Percentiles rank a stretch among this genome's conserved stretches.
These are phyloP conservation scores for Sambucus nigra DNA, from an alignment of 129 eudicot genomes.

Conservation along the genomic window DNA sequence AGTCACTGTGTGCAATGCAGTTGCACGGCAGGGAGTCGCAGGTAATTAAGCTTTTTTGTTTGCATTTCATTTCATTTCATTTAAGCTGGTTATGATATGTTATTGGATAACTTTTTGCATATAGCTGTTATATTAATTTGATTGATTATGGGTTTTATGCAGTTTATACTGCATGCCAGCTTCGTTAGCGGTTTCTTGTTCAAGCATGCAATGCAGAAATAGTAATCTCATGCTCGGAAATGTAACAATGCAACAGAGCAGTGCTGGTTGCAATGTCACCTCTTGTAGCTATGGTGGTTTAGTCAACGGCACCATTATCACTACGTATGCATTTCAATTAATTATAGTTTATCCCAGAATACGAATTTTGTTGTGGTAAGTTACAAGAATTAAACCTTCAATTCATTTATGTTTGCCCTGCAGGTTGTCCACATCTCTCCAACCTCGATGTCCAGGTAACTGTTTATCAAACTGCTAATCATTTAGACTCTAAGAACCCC, in stretches of 20 bases:
- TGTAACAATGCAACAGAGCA: constrained; percentile 61
- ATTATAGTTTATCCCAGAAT: neutral
- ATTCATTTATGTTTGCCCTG: constrained; percentile 10
- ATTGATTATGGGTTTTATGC: constrained; percentile 10
- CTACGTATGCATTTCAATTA: constrained; percentile 42
- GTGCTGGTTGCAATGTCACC: constrained; percentile 96
- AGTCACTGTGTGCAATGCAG: constrained; percentile 97
- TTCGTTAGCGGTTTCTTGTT: constrained; percentile 90
- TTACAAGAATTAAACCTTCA: neutral
- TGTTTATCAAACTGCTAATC: constrained; percentile 1
- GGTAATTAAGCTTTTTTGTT: constrained; percentile 19
- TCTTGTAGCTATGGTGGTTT: constrained; percentile 84
- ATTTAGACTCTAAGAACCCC: neutral
- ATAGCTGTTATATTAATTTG: neutral
- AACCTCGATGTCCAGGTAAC: constrained; percentile 94
- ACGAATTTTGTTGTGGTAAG: neutral
- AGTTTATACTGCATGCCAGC: constrained; percentile 95
- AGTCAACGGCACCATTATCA: constrained; percentile 68
- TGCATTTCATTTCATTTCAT: neutral
- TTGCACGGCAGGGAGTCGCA: constrained; percentile 81
- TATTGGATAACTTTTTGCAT: no score
- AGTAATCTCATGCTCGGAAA: constrained; percentile 97
- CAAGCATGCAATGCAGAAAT: constrained; percentile 95
- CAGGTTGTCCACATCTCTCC: constrained; percentile 84
- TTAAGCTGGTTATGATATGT: neutral